Percentiles rank a stretch among this genome's conserved stretches.
phyloP scores from a whole-genome alignment of 805 yeast genomes.

The Blastobotrys muscicola region DNA sequence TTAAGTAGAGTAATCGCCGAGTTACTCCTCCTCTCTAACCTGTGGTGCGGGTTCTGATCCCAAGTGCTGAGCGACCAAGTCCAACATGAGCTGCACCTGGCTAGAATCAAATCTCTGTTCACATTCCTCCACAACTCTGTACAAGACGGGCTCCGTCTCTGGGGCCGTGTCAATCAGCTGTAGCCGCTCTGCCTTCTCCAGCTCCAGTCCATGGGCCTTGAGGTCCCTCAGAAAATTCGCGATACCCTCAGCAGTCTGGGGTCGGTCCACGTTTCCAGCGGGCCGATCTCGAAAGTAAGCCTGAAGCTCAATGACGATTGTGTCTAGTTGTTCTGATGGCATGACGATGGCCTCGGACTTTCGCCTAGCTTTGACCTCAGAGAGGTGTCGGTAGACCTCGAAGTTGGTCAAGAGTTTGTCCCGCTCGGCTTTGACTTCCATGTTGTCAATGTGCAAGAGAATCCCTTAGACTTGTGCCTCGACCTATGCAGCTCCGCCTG shows the following conservation, averaged over 20 bases:
- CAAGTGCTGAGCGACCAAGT: slow-evolving; percentile 37
- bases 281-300: slow-evolving; percentile 32
- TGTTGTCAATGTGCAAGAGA: slow-evolving; percentile 3
- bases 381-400: slow-evolving; percentile 52
- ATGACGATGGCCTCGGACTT: slow-evolving; percentile 1
- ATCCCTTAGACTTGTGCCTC: no score
- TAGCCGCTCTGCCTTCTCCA: slow-evolving; percentile 75
- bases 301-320: slow-evolving; percentile 28
- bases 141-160: slow-evolving; percentile 65
- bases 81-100: slow-evolving; percentile 49
- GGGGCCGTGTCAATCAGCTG: slow-evolving; percentile 82
- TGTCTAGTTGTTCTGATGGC: slow-evolving; percentile 23
- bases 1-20: no score
- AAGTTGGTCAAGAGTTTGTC: slow-evolving; percentile 54
- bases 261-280: slow-evolving; percentile 27
- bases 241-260: slow-evolving; percentile 28
- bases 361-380: slow-evolving; percentile 5
- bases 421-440: slow-evolving; percentile 40
- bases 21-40: background rate
- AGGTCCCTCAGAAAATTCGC: slow-evolving; percentile 36
- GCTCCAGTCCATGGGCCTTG: slow-evolving; percentile 34
- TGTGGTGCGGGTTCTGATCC: slow-evolving; percentile 26
- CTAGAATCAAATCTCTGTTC: slow-evolving; percentile 74
- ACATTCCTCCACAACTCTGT: slow-evolving; percentile 82
- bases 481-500: no score